Percentiles rank a stretch among this genome's conserved stretches.
Conservation (phyloP, 2,329 filamentous ascomycete species). For the Phyllosticta citribraziliensis region DNA sequence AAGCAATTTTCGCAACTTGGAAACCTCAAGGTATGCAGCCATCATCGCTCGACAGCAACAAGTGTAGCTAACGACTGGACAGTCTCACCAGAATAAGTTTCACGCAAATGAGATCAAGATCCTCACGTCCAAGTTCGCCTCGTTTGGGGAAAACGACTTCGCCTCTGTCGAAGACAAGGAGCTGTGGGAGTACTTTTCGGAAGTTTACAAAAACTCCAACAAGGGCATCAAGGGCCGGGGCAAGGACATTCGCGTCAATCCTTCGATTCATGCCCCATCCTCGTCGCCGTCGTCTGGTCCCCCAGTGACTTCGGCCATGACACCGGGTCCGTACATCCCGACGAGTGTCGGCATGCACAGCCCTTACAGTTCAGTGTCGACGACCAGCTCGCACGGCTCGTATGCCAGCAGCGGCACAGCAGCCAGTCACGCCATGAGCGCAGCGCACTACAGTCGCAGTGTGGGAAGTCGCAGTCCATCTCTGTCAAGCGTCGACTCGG, state of each 20-base stretch:
- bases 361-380: slow-evolving; percentile 4
- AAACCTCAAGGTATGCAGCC: slow-evolving; percentile 65
- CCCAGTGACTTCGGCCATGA: not conserved
- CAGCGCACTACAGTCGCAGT: slow-evolving; percentile 7
- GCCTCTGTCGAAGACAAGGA: slow-evolving; percentile 63
- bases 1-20: slow-evolving; percentile 86
- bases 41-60: not conserved
- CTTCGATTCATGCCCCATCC: slow-evolving; percentile 3
- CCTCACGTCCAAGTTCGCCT: slow-evolving; percentile 62
- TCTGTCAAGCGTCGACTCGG: slow-evolving; percentile 7
- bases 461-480: slow-evolving; percentile 7
- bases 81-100: slow-evolving; percentile 92
- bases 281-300: slow-evolving; percentile 2
- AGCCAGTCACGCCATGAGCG: not conserved
- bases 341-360: slow-evolving; percentile 2
- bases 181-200: slow-evolving; percentile 74
- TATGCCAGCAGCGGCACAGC: slow-evolving; percentile 1
- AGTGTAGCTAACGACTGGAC: slow-evolving; percentile 11
- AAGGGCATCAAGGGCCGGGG: slow-evolving; percentile 96
- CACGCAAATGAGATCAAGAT: slow-evolving; percentile 64
- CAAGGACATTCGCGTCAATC: slow-evolving; percentile 61
- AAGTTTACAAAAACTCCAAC: slow-evolving; percentile 95
- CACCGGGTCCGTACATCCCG: not conserved
- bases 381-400: slow-evolving; percentile 1
- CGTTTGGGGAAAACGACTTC: slow-evolving; percentile 49